A percentile compares a stretch with the other conserved stretches of the same genome.
Evolutionary conservation across 1,139 yeast genomes (phyloP).

Genomic region (Hyphopichia burtonii): DNA sequence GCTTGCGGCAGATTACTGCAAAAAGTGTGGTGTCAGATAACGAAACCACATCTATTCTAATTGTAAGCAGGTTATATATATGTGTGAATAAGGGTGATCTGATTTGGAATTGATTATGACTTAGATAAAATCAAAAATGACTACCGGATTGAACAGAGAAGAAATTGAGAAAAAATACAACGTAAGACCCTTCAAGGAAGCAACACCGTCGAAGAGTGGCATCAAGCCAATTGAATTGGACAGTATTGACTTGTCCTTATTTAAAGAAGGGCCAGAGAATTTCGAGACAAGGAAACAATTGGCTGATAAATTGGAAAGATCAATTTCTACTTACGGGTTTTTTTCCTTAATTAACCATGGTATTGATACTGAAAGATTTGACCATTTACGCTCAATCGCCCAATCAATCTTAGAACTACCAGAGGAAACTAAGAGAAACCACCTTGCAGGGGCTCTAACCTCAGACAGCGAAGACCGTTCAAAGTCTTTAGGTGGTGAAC

Average conservation of each 20-base stretch:
- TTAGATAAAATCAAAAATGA: background rate
- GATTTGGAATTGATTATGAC: background rate
- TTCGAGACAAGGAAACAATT: constrained; percentile 11
- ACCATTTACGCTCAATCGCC: constrained; percentile 19
- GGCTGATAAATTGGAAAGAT: constrained; percentile 19
- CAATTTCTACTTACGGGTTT: constrained; percentile 22
- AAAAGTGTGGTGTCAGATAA: no score
- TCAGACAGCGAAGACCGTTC: constrained; percentile 30
- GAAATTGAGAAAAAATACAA: constrained; percentile 18
- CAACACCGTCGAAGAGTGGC: constrained; percentile 12
- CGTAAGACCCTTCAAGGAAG: constrained; percentile 21
- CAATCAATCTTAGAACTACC: constrained; percentile 22
- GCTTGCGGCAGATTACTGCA: no score
- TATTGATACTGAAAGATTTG: constrained; percentile 14
- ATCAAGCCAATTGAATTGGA: constrained; percentile 14
- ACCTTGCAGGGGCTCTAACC: constrained; percentile 28
- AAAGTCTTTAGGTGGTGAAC: constrained; percentile 28
- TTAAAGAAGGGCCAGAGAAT: constrained; percentile 17
- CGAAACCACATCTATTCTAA: no score
- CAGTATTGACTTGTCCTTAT: constrained; percentile 17
- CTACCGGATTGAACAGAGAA: constrained; percentile 4
- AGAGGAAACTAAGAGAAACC: constrained; percentile 16
- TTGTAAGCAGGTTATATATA: no score
- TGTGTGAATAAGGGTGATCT: no score
- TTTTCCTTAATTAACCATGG: constrained; percentile 21